Evolutionary conservation across 306 rosid species (phyloP), one percentile per base, ranked within the genome.

Genomic region (Inga laurina): DNA sequence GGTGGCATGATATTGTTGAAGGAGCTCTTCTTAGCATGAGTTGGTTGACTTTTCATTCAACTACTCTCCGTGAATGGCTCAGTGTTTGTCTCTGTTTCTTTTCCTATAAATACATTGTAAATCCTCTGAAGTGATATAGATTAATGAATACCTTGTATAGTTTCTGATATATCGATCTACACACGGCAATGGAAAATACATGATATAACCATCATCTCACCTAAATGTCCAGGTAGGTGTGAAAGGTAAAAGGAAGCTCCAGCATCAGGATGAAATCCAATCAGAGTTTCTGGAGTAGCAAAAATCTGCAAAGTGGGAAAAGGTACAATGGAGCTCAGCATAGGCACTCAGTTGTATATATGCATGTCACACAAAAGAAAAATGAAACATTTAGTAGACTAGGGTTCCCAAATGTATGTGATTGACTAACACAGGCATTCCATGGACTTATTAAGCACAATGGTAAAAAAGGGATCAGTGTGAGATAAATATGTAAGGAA

Each of bases 191-290:
- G 32, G 78, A 56, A n/a, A 74, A 85, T 64, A 78, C 76, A 46
- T 39, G 64, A 16, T 68, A 77, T 27, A 15, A 41, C 64, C 48
- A 30, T 37, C 57, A 86, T 54, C 81, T 77, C 91, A 93, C 97
- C 99, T 82, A 96, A 61, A 81, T 87, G 94, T 85, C 99, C 98
- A 22, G 98, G 97, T 54, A 96, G 83, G 86, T 83, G 99, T 74
- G 98, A 88, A 86, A 96, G 99, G 87, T 91, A 91, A 87, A 92
- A 96, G 70, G 99, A 96, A 67, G 98, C 97, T 72, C 91, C 97
- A 67, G 98, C 99, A 89, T 96, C 98, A 62, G 98, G 97, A 85
- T 96, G 98, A 88, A 93, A 96, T 86, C 99, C 99, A 80, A 96
- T 96, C 48, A 86, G 84, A 85, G 97, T 91, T 90, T 96, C 99